Base-by-base conservation (phyloP, 106 monocot species). In the Acorus gramineus region DNA sequence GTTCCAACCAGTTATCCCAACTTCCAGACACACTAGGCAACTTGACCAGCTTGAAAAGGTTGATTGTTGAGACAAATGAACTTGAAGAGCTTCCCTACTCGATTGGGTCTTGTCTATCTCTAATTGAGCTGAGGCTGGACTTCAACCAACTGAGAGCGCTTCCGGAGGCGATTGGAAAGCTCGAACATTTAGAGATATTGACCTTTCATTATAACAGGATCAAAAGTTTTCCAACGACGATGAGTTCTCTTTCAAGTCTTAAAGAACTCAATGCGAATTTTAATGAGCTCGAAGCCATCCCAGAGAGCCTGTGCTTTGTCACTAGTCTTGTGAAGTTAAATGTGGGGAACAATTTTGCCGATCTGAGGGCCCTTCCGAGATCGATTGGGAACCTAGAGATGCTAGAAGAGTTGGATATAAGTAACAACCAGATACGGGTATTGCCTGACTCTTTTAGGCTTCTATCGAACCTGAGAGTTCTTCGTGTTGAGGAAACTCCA, bases 21-120 rank as follows among this genome's bases (percentile, higher is more conserved):
- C 93, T 93, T 5, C 93, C 93, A 0, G 85, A 93, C 4, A 54
- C 74, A 5, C 59, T 93, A 49, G 93, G 93, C 45, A 89, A 89
- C 67, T 64, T 93, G 42, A 83, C 64, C 43, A 78, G 58, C 45
- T 69, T 95, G 76, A 82, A 66, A 74, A 85, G 61, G 60, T 57
- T 95, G 59, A 76, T 80, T 56, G 67, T 78, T n/a, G 90, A 95
- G 52, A 95, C 95, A 8, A 95, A 95, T 66, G 87, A 95, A 44
- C 95, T 95, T 2, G 90, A 90, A 73, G 95, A 95, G 49, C 90
- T 95, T 8, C 95, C 95, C 45, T 90, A 82, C 78, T 87, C 95
- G 7, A 90, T 95, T 62, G 95, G 90, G 46, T 82, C 80, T 28
- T 90, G 90, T 42, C 46, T 70, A 9, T 71, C 80, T 46, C 74